These are phyloP conservation scores for Globisporangium apiculatum DNA, from an alignment of 352 stramenopile species.

Conservation along the genomic window DNA sequence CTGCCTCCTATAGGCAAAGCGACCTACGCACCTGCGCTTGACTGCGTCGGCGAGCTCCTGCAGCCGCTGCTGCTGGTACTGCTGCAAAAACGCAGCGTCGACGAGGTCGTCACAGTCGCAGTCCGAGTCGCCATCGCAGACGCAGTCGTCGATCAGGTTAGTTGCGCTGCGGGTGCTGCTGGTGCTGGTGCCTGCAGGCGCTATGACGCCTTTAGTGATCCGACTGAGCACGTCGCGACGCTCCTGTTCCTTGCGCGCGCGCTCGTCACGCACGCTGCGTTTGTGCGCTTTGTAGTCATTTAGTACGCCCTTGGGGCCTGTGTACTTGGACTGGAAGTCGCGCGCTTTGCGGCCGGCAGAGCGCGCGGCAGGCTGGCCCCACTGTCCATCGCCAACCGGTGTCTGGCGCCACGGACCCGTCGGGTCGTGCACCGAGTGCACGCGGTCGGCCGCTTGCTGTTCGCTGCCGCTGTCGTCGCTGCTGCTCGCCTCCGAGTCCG, in stretches of 20 bases:
- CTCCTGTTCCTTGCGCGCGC: conserved; percentile 36
- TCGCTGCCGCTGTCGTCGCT: conserved; percentile 36
- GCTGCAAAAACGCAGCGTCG: conserved; percentile 45
- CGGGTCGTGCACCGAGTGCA: conserved; percentile 61
- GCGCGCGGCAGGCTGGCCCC: conserved; percentile 31
- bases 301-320: conserved; percentile 75
- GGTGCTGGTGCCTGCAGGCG: conserved; percentile 2
- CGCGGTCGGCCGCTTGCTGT: conserved; percentile 47
- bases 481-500: conserved; percentile 72
- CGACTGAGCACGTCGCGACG: conserved; percentile 41
- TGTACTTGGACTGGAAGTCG: conserved; percentile 57
- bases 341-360: conserved; percentile 22
- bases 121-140: conserved; percentile 14
- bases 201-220: conserved; percentile 48
- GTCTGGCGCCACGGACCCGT: conserved; percentile 65
- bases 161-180: neutral
- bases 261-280: conserved; percentile 47
- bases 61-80: conserved; percentile 60
- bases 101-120: conserved; percentile 39
- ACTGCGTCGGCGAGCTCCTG: conserved; percentile 47
- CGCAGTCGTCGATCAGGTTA: conserved; percentile 9
- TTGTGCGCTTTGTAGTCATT: conserved; percentile 83
- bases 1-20: too few relatives aligned
- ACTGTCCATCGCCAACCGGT: conserved; percentile 29
- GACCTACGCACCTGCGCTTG: conserved; percentile 14